Conservation (phyloP, 192 early-diverging fungal genomes). For the Coemansia sp. region DNA sequence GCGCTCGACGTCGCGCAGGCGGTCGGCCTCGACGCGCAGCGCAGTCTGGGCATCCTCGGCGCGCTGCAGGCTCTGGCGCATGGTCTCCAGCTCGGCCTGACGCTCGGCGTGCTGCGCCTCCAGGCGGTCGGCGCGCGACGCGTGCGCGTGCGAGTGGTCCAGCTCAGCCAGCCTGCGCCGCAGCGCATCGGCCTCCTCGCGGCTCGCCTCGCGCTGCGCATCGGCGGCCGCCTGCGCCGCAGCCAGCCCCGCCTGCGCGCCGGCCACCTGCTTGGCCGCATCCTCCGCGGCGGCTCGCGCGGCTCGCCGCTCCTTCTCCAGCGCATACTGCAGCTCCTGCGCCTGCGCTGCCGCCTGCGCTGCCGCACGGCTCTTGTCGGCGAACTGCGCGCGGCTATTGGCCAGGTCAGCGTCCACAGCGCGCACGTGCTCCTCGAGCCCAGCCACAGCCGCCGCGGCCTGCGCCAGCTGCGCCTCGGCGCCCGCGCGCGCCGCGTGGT, state of each 20-base stretch:
- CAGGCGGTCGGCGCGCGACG: constrained; percentile 34
- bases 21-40: constrained; percentile 44
- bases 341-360: constrained; percentile 37
- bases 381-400: constrained; percentile 53
- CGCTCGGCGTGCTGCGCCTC: constrained; percentile 36
- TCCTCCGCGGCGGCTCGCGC: constrained; percentile 14
- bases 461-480: constrained; percentile 28
- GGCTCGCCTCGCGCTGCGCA: constrained; percentile 10
- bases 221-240: constrained; percentile 16
- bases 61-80: constrained; percentile 37
- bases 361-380: constrained; percentile 45
- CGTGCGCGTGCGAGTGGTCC: constrained; percentile 24
- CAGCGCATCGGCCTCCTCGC: constrained; percentile 21
- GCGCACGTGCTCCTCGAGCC: constrained; percentile 44
- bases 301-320: constrained; percentile 40
- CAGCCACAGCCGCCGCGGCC: constrained; percentile 6
- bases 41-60: constrained; percentile 30
- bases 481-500: too few relatives aligned
- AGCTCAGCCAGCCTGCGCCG: constrained; percentile 27
- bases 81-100: constrained; percentile 48
- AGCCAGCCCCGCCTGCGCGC: constrained; percentile 29
- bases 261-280: constrained; percentile 22
- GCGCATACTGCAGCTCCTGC: constrained; percentile 49
- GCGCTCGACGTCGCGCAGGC: constrained; percentile 42
- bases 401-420: constrained; percentile 51